phyloP scores from a whole-genome alignment of 1,139 yeast species.

The Magnusiomyces sp. region DNA sequence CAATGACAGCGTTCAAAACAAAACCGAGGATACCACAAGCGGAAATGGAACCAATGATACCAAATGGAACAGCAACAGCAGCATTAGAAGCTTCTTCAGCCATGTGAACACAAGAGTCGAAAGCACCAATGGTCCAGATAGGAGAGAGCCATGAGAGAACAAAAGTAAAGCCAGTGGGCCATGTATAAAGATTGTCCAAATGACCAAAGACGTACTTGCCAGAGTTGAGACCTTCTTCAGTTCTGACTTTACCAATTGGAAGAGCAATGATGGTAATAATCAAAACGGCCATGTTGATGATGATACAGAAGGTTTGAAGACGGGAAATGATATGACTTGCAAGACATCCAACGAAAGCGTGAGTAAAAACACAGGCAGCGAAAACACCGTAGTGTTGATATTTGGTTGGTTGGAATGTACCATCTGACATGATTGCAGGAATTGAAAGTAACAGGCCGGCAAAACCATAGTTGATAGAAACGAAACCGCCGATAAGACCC shows the following conservation, averaged over 20 bases:
- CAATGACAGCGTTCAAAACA: constrained; percentile 44
- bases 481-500: constrained; percentile 49
- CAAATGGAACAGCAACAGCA: constrained; percentile 57
- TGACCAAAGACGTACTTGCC: constrained; percentile 47
- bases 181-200: constrained; percentile 45
- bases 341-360: constrained; percentile 40
- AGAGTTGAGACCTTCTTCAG: constrained; percentile 31
- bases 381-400: constrained; percentile 49
- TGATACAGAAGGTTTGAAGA: constrained; percentile 53
- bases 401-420: constrained; percentile 40
- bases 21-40: constrained; percentile 58
- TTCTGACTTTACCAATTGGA: constrained; percentile 32
- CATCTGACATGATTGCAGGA: constrained; percentile 41
- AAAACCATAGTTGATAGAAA: constrained; percentile 52
- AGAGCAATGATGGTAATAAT: constrained; percentile 56
- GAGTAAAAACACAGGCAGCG: constrained; percentile 42
- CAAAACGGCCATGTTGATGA: constrained; percentile 47
- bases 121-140: constrained; percentile 39
- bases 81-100: constrained; percentile 63
- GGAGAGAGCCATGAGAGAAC: constrained; percentile 56
- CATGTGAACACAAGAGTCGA: constrained; percentile 66
- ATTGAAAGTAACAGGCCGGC: constrained; percentile 47
- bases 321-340: constrained; percentile 47
- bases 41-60: constrained; percentile 47
- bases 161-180: constrained; percentile 62